Conservation (phyloP, 495 filamentous ascomycete species). For the Penicillium robsamsonii region DNA sequence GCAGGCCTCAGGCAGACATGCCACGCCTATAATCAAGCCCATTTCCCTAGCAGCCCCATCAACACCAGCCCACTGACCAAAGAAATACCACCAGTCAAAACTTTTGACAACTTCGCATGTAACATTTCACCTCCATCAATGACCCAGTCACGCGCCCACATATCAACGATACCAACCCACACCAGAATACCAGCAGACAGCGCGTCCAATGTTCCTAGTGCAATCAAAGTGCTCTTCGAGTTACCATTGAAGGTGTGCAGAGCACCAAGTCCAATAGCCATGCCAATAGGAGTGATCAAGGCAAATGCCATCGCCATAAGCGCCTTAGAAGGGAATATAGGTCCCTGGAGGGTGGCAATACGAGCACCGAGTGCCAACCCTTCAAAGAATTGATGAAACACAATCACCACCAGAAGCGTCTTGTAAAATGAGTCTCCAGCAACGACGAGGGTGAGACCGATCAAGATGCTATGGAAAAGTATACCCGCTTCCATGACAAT, state of each 20-base stretch:
- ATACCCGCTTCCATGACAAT: constrained; percentile 67
- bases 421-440: constrained; percentile 53
- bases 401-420: constrained; percentile 70
- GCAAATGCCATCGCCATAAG: constrained; percentile 38
- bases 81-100: constrained; percentile 35
- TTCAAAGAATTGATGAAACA: constrained; percentile 68
- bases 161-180: constrained; percentile 47
- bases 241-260: constrained; percentile 42
- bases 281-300: constrained; percentile 45
- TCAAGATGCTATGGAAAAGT: constrained; percentile 64
- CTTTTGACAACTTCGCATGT: constrained; percentile 30
- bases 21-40: constrained; percentile 30
- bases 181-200: constrained; percentile 47
- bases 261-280: constrained; percentile 46
- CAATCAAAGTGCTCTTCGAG: constrained; percentile 36
- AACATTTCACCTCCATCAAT: constrained; percentile 43
- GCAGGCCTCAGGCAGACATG: background rate
- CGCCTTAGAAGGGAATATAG: constrained; percentile 36
- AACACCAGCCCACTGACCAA: constrained; percentile 37
- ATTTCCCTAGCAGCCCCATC: constrained; percentile 47
- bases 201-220: constrained; percentile 44
- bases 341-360: constrained; percentile 66
- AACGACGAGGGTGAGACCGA: constrained; percentile 38
- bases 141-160: constrained; percentile 48
- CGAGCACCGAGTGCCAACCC: constrained; percentile 71